Evolutionary conservation across 1,284 basidiomycete species (phyloP).

Genomic region (Puccinia novopanici): DNA sequence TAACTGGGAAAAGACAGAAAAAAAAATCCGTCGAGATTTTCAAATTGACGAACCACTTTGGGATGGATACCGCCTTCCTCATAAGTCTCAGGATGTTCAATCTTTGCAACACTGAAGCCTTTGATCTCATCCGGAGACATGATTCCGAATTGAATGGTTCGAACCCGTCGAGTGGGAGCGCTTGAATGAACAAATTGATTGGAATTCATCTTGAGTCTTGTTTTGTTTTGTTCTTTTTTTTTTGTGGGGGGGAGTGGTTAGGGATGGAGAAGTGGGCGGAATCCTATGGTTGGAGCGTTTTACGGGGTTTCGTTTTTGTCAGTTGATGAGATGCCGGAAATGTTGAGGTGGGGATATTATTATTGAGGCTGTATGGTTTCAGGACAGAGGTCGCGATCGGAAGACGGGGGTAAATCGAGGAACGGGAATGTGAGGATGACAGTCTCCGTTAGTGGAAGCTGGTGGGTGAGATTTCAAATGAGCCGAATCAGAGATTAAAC

Average conservation of each 20-base stretch:
- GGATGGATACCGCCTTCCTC: conserved; percentile 72
- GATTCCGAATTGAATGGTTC: conserved; percentile 98
- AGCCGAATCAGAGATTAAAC: not conserved
- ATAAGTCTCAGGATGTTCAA: conserved; percentile 97
- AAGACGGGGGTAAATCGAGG: not conserved
- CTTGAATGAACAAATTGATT: conserved; percentile 72
- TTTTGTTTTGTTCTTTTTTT: not conserved
- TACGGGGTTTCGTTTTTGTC: not conserved
- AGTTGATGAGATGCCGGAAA: not conserved
- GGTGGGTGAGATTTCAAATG: not conserved
- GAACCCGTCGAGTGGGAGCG: conserved; percentile 88
- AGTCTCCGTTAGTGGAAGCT: not conserved
- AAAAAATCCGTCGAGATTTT: not conserved
- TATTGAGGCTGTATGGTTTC: not conserved
- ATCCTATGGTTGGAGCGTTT: not conserved
- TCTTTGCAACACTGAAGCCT: conserved; percentile 79
- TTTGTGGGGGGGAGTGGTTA: not conserved
- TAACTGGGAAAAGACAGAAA: not conserved
- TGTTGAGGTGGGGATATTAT: conserved; percentile 3
- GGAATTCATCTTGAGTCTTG: conserved; percentile 48
- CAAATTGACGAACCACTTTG: conserved; percentile 40
- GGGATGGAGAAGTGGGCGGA: not conserved
- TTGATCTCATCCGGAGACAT: conserved; percentile 97
- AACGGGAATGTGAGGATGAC: not conserved
- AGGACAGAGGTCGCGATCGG: conserved; percentile 13